Percentiles rank a stretch among this genome's conserved stretches.
Conservation (phyloP, 495 filamentous ascomycete genomes). For the Podospora anserina region DNA sequence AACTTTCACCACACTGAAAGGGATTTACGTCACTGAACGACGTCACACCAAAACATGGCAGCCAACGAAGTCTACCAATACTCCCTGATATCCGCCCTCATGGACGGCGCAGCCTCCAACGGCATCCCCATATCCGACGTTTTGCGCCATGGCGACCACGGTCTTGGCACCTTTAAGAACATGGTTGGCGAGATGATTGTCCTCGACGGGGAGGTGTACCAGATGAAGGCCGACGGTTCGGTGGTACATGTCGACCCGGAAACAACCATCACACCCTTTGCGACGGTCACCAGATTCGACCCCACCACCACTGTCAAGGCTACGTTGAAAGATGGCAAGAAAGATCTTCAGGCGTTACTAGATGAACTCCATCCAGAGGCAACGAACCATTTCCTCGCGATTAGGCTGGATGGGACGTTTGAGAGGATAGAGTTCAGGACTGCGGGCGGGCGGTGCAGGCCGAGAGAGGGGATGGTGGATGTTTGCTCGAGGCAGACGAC, state of each 20-base stretch:
- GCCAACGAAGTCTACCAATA: slow-evolving; percentile 52
- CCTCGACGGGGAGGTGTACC: slow-evolving; percentile 47
- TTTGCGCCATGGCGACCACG: slow-evolving; percentile 46
- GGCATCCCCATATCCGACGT: slow-evolving; percentile 39
- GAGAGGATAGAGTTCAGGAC: slow-evolving; percentile 39
- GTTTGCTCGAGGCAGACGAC: slow-evolving; percentile 42
- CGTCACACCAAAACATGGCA: slow-evolving; percentile 18
- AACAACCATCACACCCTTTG: slow-evolving; percentile 40
- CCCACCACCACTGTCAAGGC: slow-evolving; percentile 26
- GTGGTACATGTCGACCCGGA: slow-evolving; percentile 27
- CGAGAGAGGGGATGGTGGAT: slow-evolving; percentile 40
- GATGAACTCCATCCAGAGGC: slow-evolving; percentile 35
- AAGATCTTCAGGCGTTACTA: slow-evolving; percentile 36
- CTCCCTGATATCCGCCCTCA: slow-evolving; percentile 50
- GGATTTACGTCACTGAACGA: background rate
- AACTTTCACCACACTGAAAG: background rate
- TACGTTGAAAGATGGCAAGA: slow-evolving; percentile 30
- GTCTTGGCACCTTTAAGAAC: slow-evolving; percentile 49
- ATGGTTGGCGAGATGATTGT: slow-evolving; percentile 54
- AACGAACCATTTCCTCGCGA: slow-evolving; percentile 40
- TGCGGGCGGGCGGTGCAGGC: slow-evolving; percentile 33
- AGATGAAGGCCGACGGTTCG: slow-evolving; percentile 43
- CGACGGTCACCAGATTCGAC: slow-evolving; percentile 41
- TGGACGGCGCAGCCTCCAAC: slow-evolving; percentile 47
- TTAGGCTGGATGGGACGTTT: slow-evolving; percentile 41